Percentiles rank a stretch among this genome's conserved stretches.
Evolutionary conservation across 805 yeast genomes (phyloP).

Genomic region (Blastobotrys chiropterorum): DNA sequence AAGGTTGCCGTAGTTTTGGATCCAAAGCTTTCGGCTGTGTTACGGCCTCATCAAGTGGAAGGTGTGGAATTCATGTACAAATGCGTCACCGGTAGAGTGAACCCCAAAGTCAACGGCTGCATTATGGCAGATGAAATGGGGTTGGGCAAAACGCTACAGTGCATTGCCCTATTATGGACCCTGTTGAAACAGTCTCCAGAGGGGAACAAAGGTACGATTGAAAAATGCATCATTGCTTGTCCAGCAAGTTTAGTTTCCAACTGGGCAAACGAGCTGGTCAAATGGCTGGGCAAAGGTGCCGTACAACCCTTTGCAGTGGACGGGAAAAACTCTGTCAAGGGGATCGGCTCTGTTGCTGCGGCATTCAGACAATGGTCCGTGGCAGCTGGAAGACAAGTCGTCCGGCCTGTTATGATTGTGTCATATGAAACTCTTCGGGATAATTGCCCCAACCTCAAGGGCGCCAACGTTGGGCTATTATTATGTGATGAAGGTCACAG

Average conservation of each 20-base stretch:
- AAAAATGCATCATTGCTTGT: slow-evolving; percentile 87
- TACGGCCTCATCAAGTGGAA: slow-evolving; percentile 94
- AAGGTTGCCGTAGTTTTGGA: slow-evolving; percentile 95
- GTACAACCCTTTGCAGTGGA: slow-evolving; percentile 85
- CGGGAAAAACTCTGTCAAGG: slow-evolving; percentile 64
- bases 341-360: slow-evolving; percentile 42
- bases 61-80: slow-evolving; percentile 88
- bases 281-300: slow-evolving; percentile 94
- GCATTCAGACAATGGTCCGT: slow-evolving; percentile 74
- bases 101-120: slow-evolving; percentile 76
- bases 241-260: slow-evolving; percentile 90
- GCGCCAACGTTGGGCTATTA: slow-evolving; percentile 77
- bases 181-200: slow-evolving; percentile 82
- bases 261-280: slow-evolving; percentile 94
- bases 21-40: slow-evolving; percentile 72
- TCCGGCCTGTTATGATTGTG: slow-evolving; percentile 87
- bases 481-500: slow-evolving; percentile 85
- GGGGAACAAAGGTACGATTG: slow-evolving; percentile 70
- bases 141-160: slow-evolving; percentile 83
- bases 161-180: slow-evolving; percentile 90
- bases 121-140: slow-evolving; percentile 99
- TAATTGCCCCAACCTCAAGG: slow-evolving; percentile 67
- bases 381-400: slow-evolving; percentile 81
- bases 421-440: slow-evolving; percentile 91
- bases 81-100: slow-evolving; percentile 76